Percentiles rank a stretch among this genome's conserved stretches.
phyloP scores from a whole-genome alignment of 805 yeast genomes.

The Barnettozyma sp. region DNA sequence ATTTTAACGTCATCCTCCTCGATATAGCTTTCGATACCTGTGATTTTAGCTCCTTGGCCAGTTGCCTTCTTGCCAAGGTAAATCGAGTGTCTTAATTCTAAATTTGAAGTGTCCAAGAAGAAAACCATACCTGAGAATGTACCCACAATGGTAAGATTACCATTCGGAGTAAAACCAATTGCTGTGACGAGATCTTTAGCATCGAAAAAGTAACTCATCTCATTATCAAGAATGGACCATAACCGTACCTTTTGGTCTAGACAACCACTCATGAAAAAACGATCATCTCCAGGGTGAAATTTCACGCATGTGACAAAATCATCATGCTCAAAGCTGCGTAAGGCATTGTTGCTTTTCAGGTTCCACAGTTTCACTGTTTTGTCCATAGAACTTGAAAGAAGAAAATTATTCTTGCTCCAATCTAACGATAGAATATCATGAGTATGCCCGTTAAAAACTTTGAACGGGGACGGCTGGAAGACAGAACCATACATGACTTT shows the following conservation, averaged over 20 bases:
- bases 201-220: constrained; percentile 52
- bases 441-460: constrained; percentile 58
- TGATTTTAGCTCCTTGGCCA: constrained; percentile 49
- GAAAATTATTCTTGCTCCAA: constrained; percentile 84
- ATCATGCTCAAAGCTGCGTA: constrained; percentile 62
- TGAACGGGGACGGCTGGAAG: constrained; percentile 59
- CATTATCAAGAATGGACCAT: constrained; percentile 80
- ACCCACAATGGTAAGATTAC: constrained; percentile 56
- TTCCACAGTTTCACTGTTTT: constrained; percentile 83
- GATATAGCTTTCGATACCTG: constrained; percentile 58
- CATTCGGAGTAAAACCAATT: constrained; percentile 61
- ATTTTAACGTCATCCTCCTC: constrained; percentile 34
- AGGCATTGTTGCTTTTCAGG: constrained; percentile 53
- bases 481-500: constrained; percentile 58
- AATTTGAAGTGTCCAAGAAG: constrained; percentile 56
- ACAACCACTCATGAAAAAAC: constrained; percentile 80
- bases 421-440: constrained; percentile 67
- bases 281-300: constrained; percentile 81
- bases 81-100: constrained; percentile 40
- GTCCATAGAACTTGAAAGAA: constrained; percentile 80
- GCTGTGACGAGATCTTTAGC: constrained; percentile 70
- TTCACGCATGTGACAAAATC: constrained; percentile 76
- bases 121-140: constrained; percentile 69
- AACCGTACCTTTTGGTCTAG: constrained; percentile 66
- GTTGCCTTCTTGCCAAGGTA: constrained; percentile 37